Evolutionary conservation across 768 basidiomycete species (phyloP).

Genomic region (Rhizopogon vulgaris): DNA sequence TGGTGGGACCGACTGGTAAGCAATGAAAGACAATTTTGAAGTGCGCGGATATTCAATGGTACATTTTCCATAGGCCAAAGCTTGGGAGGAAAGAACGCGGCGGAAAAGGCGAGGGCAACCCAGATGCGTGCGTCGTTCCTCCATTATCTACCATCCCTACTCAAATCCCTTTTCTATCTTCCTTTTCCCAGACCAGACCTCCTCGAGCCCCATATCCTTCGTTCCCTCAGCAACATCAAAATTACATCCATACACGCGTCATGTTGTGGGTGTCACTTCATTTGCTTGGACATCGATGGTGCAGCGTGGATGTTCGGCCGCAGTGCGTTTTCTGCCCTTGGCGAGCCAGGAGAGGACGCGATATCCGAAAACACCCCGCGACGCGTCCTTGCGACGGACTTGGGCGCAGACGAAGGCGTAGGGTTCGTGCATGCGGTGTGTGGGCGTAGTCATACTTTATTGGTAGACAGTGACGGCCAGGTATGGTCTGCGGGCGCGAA

Average conservation of each 20-base stretch:
- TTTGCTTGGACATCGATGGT: conserved; percentile 68
- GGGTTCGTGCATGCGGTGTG: conserved; percentile 79
- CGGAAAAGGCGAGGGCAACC: conserved; percentile 37
- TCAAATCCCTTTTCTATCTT: not conserved
- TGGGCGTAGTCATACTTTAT: conserved; percentile 74
- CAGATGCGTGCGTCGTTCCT: conserved; percentile 22
- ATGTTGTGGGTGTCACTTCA: conserved; percentile 70
- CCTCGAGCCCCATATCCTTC: conserved; percentile 81
- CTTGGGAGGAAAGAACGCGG: conserved; percentile 71
- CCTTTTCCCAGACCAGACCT: conserved; percentile 64
- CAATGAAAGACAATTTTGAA: conserved; percentile 9
- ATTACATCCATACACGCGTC: conserved; percentile 68
- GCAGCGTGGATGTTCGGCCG: conserved; percentile 89
- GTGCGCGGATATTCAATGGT: conserved; percentile 1
- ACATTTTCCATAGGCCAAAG: conserved; percentile 48
- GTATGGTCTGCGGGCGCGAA: conserved; percentile 86
- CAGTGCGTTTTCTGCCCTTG: conserved; percentile 64
- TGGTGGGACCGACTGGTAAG: conserved; percentile 86
- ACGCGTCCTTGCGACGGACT: conserved; percentile 48
- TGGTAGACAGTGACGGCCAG: conserved; percentile 76
- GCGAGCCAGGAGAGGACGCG: conserved; percentile 45
- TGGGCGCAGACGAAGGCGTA: conserved; percentile 53
- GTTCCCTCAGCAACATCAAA: conserved; percentile 80
- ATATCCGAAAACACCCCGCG: conserved; percentile 75
- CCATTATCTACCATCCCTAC: not conserved